These are phyloP conservation scores for Flaveria linearis DNA, from an alignment of 129 eudicot species.

Conservation along the genomic window DNA sequence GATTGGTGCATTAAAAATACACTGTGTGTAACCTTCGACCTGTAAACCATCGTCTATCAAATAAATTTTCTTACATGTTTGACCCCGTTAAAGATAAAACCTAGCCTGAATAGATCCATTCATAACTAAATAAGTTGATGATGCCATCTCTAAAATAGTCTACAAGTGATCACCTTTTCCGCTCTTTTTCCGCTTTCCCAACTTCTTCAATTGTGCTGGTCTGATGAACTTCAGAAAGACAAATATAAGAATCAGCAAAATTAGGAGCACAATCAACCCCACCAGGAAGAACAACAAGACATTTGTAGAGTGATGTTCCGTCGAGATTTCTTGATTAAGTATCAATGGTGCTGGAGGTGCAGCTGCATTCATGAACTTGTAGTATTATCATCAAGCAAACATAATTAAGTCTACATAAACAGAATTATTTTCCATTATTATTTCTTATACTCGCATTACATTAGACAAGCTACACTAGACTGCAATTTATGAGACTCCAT, in stretches of 20 bases:
- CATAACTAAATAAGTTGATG: not conserved
- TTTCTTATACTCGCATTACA: not conserved
- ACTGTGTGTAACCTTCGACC: not conserved
- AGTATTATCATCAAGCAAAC: not conserved
- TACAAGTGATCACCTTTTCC: slow-evolving; percentile 23
- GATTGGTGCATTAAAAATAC: not conserved
- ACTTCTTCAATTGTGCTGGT: slow-evolving; percentile 34
- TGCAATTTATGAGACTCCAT: no score
- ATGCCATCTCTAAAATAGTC: not conserved
- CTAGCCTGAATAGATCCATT: not conserved
- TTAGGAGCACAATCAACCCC: slow-evolving; percentile 47
- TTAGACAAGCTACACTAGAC: no score
- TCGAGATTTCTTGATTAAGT: slow-evolving; percentile 33
- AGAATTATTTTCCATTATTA: not conserved
- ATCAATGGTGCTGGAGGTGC: slow-evolving; percentile 30
- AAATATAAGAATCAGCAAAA: slow-evolving; percentile 48
- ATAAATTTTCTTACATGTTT: not conserved
- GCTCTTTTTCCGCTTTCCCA: slow-evolving; percentile 26
- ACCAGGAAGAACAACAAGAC: slow-evolving; percentile 54
- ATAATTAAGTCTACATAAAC: not conserved
- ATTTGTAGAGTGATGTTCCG: slow-evolving; percentile 29
- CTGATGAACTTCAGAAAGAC: slow-evolving; percentile 45
- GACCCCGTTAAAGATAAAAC: not conserved
- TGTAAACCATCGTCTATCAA: not conserved
- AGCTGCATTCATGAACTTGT: slow-evolving; percentile 29